Base-by-base conservation (phyloP, 2,329 filamentous ascomycete genomes). In the Pseudogymnoascus sp. region DNA sequence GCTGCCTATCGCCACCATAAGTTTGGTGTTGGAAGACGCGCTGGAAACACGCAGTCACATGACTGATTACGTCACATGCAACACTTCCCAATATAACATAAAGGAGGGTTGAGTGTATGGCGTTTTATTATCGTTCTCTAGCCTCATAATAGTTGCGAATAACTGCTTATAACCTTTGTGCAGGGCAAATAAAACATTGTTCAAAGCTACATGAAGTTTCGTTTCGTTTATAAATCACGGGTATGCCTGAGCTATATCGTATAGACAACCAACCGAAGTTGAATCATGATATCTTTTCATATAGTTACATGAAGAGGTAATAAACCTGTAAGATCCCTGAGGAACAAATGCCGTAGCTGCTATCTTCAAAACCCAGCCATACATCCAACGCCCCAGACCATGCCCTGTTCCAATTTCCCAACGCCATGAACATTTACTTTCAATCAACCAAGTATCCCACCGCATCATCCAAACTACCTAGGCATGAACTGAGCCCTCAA, bases 401-500 rank as follows among this genome's bases (percentile, higher is more conserved):
- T 54, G 47, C 47, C 47, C 47, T 20, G 28, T 54, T 54, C 28
- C 28, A 32, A 54, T 54, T 54, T n/a, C 47, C 47, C 28, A 6
- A 54, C 47, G 47, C 47, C 47, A 54, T 34, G 47, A 34, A 20
- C 28, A n/a, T 12, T 54, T 34, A n/a, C 47, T 20, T 54, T 12
- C n/a, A 54, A 20, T 14, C 28, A 32, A 34, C 28, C 28, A 6
- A 54, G n/a, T 6, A 18, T 20, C 20, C 28, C n/a, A 32, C 22
- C 20, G 47, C n/a, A 32, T 25, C 8, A 54, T 47, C 18, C 20
- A 43, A 7, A 18, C 47, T 54, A 54, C 47, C 47, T 18, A 2
- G 47, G 57, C 63, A 78, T 77, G 67, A 90, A 80, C 61, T 82
- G 80, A 65, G 87, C 85, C 60, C 91, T 81, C 61, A 97, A 77